Evolutionary conservation across 2,329 filamentous ascomycete species (phyloP).

Genomic region (Pseudogymnoascus sp.): DNA sequence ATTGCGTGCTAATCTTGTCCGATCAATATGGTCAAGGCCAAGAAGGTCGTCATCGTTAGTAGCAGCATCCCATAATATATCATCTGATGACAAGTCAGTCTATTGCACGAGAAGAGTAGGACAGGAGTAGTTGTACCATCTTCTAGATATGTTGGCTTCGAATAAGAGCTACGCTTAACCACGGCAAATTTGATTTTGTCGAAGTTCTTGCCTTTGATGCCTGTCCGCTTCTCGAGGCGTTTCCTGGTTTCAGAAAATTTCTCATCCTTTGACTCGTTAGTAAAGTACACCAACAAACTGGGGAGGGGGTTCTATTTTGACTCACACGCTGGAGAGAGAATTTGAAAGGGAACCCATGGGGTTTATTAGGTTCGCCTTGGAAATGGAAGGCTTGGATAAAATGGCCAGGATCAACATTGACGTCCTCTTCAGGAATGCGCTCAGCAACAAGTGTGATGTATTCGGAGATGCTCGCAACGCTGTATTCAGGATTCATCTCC

Average conservation of each 20-base stretch:
- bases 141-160: conserved; percentile 71
- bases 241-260: conserved; percentile 87
- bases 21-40: conserved; percentile 58
- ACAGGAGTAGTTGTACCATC: conserved; percentile 57
- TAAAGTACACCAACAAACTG: background rate
- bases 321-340: conserved; percentile 75
- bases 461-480: conserved; percentile 76
- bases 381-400: conserved; percentile 83
- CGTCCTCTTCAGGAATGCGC: conserved; percentile 64
- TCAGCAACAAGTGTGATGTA: conserved; percentile 78
- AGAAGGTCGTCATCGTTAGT: conserved; percentile 51
- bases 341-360: conserved; percentile 84
- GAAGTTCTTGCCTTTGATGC: conserved; percentile 94
- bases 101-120: background rate
- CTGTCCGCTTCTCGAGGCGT: conserved; percentile 83
- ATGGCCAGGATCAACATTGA: conserved; percentile 46
- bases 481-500: conserved; percentile 59
- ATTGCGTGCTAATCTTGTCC: conserved; percentile 48
- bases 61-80: conserved; percentile 46
- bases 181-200: conserved; percentile 97
- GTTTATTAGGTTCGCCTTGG: conserved; percentile 75
- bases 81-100: conserved; percentile 36
- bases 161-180: conserved; percentile 60
- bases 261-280: conserved; percentile 51
- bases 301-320: conserved; percentile 12